Evolutionary conservation across 1,284 basidiomycete genomes (phyloP), one percentile per base, ranked within the genome.

Genomic region (Chondrostereum purpureum): DNA sequence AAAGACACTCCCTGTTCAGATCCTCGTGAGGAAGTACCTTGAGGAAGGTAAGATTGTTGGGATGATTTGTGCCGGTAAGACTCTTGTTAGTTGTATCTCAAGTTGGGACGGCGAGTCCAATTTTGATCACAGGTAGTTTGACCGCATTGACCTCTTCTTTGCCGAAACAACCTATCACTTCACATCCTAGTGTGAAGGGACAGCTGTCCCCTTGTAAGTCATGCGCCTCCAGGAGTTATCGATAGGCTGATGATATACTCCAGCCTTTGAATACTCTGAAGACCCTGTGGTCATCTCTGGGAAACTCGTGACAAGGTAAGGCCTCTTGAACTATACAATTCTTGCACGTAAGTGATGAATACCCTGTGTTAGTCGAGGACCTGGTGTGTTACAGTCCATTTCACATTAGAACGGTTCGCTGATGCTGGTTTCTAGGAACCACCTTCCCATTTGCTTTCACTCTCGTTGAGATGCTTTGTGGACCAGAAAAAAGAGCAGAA

Each of bases 31-130:
- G 37, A 63, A 70, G n/a, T 89, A 80, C 56, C 64, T 87, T 40
- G 65, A 75, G 17, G 56, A 67, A 11, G 72, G 69, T 14, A 89
- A 85, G 55, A 62, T 77, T 22, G 83, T 91, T 14, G 88, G 78
- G 0, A 88, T 89, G 85, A 88, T 91, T 44, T 91, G 88, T 56
- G 89, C 88, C 44, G 88, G 87, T 80, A 51, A 44, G 63, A 50
- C 16, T 3, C 36, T 16, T 14, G 14, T 23, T 19, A 16, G 17
- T 13, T n/a, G n/a, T n/a, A n/a, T n/a, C n/a, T n/a, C n/a, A n/a
- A n/a, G n/a, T n/a, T n/a, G n/a, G 13, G n/a, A 11, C 17, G 4
- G n/a, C n/a, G n/a, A n/a, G n/a, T n/a, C n/a, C n/a, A n/a, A n/a
- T n/a, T 31, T 20, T 41, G 13, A 18, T 11, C 39, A 37, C 49